Conservation (phyloP, 345 rosid species). For the Hypericum perforatum region DNA sequence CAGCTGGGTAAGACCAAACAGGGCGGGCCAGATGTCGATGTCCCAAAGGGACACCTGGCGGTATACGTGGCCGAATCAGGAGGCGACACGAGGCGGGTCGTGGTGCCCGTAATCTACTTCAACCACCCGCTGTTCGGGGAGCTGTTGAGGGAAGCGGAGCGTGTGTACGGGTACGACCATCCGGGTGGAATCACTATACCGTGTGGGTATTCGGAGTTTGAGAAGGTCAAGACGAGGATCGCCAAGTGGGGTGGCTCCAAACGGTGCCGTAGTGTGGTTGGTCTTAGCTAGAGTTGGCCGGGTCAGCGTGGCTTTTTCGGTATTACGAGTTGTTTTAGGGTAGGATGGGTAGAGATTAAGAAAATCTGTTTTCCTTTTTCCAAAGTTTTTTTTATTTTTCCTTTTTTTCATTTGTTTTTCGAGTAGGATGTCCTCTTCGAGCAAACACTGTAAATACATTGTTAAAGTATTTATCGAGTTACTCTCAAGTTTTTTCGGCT, state of each 20-base stretch:
- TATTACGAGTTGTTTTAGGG: background rate
- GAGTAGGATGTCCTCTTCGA: no score
- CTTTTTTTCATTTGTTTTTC: no score
- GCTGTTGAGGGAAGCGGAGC: conserved; percentile 62
- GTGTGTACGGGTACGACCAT: conserved; percentile 60
- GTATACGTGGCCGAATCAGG: conserved; percentile 62
- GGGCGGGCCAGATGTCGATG: conserved; percentile 11
- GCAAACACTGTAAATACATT: no score
- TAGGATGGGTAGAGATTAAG: background rate
- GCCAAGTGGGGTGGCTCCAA: conserved; percentile 42
- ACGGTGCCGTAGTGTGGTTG: background rate
- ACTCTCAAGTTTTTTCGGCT: no score
- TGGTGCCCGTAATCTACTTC: conserved; percentile 71
- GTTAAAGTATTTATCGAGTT: no score
- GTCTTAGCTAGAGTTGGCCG: background rate
- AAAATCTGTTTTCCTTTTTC: background rate
- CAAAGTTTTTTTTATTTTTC: background rate
- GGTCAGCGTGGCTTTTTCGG: background rate
- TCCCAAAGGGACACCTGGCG: conserved; percentile 69
- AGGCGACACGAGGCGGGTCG: conserved; percentile 33
- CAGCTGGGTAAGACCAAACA: conserved; percentile 31
- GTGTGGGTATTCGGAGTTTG: conserved; percentile 64
- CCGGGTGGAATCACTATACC: conserved; percentile 76
- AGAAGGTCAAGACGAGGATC: conserved; percentile 64
- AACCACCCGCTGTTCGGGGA: conserved; percentile 80